Conservation (phyloP, 371 early-diverging fungal species). For the Lichtheimia hyalospora region DNA sequence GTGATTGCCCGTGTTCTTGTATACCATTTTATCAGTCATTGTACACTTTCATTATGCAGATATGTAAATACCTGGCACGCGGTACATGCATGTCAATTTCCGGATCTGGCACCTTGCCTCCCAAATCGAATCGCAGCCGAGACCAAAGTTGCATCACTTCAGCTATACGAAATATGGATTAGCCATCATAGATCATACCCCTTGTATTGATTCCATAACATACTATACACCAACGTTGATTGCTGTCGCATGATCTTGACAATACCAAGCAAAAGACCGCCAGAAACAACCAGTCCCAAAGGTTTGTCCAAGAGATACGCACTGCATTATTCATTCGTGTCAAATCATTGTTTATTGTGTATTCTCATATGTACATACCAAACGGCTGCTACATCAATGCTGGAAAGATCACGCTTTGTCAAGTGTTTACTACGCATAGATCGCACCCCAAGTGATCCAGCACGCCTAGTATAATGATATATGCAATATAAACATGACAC, state of each 20-base stretch:
- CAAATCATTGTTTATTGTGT: neutral
- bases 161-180: neutral
- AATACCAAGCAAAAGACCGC: constrained; percentile 7
- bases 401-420: constrained; percentile 5
- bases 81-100: neutral
- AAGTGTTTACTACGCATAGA: constrained; percentile 3
- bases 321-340: too few species aligned
- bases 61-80: too few species aligned
- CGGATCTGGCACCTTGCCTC: neutral
- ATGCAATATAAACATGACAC: neutral
- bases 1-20: neutral
- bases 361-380: constrained; percentile 11
- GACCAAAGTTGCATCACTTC: constrained; percentile 15
- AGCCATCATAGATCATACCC: too few species aligned
- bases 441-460: constrained; percentile 4
- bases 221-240: constrained; percentile 3
- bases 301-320: too few species aligned
- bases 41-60: too few species aligned
- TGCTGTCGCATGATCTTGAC: constrained; percentile 6
- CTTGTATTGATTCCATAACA: neutral
- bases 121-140: constrained; percentile 7
- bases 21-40: neutral
- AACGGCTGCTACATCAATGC: constrained; percentile 6
- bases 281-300: neutral
- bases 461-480: constrained; percentile 1